A percentile compares a stretch with the other conserved stretches of the same genome.
Evolutionary conservation across 208 protist species (phyloP).

Genomic region (Trichomonas tenax): DNA sequence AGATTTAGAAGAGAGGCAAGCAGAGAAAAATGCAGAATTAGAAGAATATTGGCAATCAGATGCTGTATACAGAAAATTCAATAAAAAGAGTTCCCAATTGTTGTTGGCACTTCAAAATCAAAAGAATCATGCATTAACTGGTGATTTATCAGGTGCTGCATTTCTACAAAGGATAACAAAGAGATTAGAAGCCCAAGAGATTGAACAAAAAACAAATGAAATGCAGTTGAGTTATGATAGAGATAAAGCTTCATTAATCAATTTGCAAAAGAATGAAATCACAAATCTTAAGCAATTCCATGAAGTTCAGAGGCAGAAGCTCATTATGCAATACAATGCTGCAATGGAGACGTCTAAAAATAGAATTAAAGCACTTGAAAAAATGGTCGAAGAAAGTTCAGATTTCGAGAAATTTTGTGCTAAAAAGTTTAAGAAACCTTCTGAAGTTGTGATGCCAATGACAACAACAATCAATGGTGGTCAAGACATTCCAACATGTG

Average conservation of each 20-base stretch:
- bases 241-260: background rate
- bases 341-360: background rate
- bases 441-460: background rate
- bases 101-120: background rate
- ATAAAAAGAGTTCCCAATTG: background rate
- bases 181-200: background rate
- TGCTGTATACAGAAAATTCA: background rate
- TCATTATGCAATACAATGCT: background rate
- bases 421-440: background rate
- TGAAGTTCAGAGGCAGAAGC: background rate
- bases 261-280: background rate
- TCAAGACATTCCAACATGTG: background rate
- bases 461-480: background rate
- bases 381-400: background rate
- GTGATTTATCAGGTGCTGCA: background rate
- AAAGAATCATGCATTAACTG: background rate
- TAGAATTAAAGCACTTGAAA: background rate
- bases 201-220: background rate
- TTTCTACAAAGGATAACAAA: background rate
- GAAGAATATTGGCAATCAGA: background rate
- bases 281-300: background rate
- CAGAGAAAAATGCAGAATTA: background rate
- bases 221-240: background rate
- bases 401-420: background rate
- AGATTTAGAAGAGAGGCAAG: background rate